A percentile compares a stretch with the other conserved stretches of the same genome.
Evolutionary conservation across 768 basidiomycete genomes (phyloP).

Genomic region (Lentinus brumalis): DNA sequence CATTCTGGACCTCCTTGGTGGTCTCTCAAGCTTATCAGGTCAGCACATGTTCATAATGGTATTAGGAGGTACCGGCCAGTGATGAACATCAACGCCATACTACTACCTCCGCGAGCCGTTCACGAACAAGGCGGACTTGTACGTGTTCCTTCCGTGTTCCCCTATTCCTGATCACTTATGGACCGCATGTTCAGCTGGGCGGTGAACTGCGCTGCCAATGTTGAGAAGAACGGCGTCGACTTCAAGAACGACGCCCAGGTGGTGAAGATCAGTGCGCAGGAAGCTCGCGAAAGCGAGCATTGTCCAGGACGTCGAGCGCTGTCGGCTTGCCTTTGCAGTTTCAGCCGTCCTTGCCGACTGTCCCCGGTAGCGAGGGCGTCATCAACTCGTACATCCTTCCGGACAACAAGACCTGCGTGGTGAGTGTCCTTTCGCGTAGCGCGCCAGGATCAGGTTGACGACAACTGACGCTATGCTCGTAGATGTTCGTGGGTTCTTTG

Average conservation of each 20-base stretch:
- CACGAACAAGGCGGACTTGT: constrained; percentile 55
- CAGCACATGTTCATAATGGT: no score
- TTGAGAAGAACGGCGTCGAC: constrained; percentile 54
- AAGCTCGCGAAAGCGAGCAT: constrained; percentile 41
- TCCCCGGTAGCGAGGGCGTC: constrained; percentile 50
- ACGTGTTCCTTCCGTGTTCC: constrained; percentile 24
- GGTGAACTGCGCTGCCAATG: constrained; percentile 56
- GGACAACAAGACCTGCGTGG: constrained; percentile 59
- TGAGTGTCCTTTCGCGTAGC: constrained; percentile 31
- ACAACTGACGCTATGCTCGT: background rate
- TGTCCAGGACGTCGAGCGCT: constrained; percentile 42
- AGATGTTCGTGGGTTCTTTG: constrained; percentile 69
- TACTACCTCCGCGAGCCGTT: constrained; percentile 38
- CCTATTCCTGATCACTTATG: background rate
- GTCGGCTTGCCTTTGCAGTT: constrained; percentile 50
- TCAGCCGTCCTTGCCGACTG: constrained; percentile 46
- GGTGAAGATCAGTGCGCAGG: background rate
- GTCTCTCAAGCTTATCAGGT: no score
- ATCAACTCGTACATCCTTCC: constrained; percentile 60
- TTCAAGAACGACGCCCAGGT: constrained; percentile 15
- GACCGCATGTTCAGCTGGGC: constrained; percentile 47
- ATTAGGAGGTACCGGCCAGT: no score
- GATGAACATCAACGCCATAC: no score
- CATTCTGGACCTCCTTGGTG: no score
- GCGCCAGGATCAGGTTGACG: no score